Percentiles rank a stretch among this genome's conserved stretches.
Evolutionary conservation across 306 rosid species (phyloP).

Genomic region (Herpetospermum pedunculosum): DNA sequence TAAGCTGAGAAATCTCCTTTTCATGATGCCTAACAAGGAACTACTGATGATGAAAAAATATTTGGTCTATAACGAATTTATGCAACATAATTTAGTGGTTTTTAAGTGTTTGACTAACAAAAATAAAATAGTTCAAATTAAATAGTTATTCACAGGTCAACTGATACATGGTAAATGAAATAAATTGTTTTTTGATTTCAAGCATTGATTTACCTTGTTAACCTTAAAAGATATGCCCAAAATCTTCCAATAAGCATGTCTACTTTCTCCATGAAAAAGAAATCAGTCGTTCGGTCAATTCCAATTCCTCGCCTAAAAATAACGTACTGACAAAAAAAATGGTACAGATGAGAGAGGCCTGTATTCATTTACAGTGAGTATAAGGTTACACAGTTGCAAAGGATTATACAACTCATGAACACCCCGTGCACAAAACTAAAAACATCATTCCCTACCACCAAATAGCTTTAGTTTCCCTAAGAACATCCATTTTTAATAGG

Average conservation of each 20-base stretch:
- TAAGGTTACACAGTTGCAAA: background rate
- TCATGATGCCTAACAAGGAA: background rate
- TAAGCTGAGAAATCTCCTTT: background rate
- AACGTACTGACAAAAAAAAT: conserved; percentile 48
- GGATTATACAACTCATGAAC: background rate
- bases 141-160: background rate
- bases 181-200: background rate
- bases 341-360: conserved; percentile 16
- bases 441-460: background rate
- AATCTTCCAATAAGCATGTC: conserved; percentile 70
- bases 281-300: conserved; percentile 65
- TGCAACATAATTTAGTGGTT: background rate
- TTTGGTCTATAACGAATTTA: background rate
- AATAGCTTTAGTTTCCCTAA: background rate
- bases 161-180: background rate
- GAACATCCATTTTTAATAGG: background rate
- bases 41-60: background rate
- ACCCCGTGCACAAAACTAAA: background rate
- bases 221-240: conserved; percentile 58
- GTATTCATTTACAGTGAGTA: background rate
- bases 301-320: conserved; percentile 92
- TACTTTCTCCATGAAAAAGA: conserved; percentile 85
- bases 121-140: background rate
- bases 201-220: conserved; percentile 38
- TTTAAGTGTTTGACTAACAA: background rate